Evolutionary conservation across 2,329 filamentous ascomycete genomes (phyloP).

Genomic region (Sphaerostilbella broomeana): DNA sequence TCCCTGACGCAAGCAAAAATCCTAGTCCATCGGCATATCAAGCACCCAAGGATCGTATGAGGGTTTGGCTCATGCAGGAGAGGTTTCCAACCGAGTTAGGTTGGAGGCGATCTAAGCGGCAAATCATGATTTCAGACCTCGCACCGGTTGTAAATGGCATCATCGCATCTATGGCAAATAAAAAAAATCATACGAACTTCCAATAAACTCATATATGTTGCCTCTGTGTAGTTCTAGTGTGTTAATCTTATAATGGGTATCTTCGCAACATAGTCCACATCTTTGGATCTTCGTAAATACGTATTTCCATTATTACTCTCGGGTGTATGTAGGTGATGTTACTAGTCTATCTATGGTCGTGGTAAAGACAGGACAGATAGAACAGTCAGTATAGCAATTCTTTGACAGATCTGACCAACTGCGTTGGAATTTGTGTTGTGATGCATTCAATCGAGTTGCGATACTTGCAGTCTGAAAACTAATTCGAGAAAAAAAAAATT

Average conservation of each 20-base stretch:
- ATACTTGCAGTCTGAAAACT: too few relatives aligned
- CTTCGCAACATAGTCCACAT: too few relatives aligned
- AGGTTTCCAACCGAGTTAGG: constrained; percentile 14
- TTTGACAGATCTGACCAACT: background rate
- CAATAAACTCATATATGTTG: too few relatives aligned
- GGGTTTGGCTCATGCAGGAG: constrained; percentile 14
- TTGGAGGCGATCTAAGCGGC: constrained; percentile 13
- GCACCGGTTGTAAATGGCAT: constrained; percentile 4
- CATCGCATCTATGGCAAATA: constrained; percentile 1
- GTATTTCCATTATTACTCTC: too few relatives aligned
- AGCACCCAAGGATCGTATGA: constrained; percentile 12
- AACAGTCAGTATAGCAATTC: background rate
- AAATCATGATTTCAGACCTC: constrained; percentile 7
- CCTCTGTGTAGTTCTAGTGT: too few relatives aligned
- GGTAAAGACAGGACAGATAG: background rate
- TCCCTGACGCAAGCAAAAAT: constrained; percentile 3
- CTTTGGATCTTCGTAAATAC: too few relatives aligned
- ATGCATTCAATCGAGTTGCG: too few relatives aligned
- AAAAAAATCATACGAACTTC: background rate
- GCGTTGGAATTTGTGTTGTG: too few relatives aligned
- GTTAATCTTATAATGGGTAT: too few relatives aligned
- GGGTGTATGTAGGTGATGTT: too few relatives aligned
- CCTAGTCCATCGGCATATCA: constrained; percentile 7
- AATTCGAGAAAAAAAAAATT: too few relatives aligned
- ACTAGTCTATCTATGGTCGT: background rate